phyloP scores from a whole-genome alignment of 805 yeast species.

The Lachancea waltii region DNA sequence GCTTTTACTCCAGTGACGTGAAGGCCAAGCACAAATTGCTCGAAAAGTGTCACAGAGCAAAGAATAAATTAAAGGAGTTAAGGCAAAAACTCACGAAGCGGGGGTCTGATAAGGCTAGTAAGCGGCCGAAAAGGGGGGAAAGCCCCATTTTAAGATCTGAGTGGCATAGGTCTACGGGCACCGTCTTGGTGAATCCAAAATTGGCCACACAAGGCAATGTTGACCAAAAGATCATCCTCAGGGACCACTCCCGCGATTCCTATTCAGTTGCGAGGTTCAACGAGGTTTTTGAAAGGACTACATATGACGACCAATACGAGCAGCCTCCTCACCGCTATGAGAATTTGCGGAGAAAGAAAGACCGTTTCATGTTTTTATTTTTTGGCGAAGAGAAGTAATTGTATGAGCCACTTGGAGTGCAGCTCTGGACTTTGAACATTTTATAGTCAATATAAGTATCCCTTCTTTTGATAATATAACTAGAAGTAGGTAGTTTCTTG shows the following conservation, averaged over 20 bases:
- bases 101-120: neutral
- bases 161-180: neutral
- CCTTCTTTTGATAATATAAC: too few relatives aligned
- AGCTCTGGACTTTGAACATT: too few relatives aligned
- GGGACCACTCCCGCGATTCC: neutral
- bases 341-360: constrained; percentile 8
- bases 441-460: too few relatives aligned
- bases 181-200: neutral
- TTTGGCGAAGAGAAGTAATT: constrained; percentile 11
- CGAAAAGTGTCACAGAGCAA: constrained; percentile 7
- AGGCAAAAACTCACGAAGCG: constrained; percentile 2
- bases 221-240: neutral
- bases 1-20: constrained; percentile 5
- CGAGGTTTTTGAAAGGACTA: constrained; percentile 6
- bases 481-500: too few relatives aligned
- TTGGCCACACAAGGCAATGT: neutral
- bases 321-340: constrained; percentile 5
- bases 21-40: constrained; percentile 1
- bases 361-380: constrained; percentile 12
- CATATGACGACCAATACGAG: constrained; percentile 6
- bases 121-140: neutral
- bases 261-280: constrained; percentile 1
- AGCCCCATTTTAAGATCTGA: neutral
- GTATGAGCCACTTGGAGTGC: neutral
- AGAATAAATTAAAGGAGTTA: constrained; percentile 1